phyloP scores from a whole-genome alignment of 495 filamentous ascomycete species.

The Stereocaulon alpinum region DNA sequence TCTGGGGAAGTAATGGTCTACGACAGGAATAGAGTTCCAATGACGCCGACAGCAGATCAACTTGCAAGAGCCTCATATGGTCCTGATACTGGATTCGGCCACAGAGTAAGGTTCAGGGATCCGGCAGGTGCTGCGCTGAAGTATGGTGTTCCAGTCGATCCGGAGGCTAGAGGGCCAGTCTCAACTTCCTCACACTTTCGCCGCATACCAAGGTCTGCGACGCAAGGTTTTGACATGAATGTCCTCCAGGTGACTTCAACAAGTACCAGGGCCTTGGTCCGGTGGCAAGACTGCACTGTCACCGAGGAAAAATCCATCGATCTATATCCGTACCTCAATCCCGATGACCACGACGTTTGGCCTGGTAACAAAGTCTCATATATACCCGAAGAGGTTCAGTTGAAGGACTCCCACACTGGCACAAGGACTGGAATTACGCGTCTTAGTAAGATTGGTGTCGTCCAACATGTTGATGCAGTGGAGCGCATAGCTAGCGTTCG shows the following conservation, averaged over 20 bases:
- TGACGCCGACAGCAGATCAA: conserved; percentile 12
- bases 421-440: neutral
- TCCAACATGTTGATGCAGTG: conserved; percentile 44
- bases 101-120: conserved; percentile 45
- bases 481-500: conserved; percentile 45
- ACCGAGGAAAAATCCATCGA: conserved; percentile 33
- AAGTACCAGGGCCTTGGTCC: conserved; percentile 38
- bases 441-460: conserved; percentile 40
- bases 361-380: conserved; percentile 49
- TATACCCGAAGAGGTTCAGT: conserved; percentile 29
- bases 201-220: conserved; percentile 37
- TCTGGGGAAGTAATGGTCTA: conserved; percentile 21
- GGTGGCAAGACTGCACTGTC: conserved; percentile 50
- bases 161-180: neutral
- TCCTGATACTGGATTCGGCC: conserved; percentile 27
- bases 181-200: conserved; percentile 22
- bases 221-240: conserved; percentile 49
- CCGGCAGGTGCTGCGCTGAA: conserved; percentile 35
- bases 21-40: conserved; percentile 19
- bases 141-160: conserved; percentile 30
- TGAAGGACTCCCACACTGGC: neutral
- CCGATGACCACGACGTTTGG: conserved; percentile 47
- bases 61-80: conserved; percentile 20
- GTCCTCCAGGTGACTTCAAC: conserved; percentile 39
- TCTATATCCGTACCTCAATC: conserved; percentile 37